Conservation (phyloP, 176 grass and related monocot genomes). For the Puya raimondii region DNA sequence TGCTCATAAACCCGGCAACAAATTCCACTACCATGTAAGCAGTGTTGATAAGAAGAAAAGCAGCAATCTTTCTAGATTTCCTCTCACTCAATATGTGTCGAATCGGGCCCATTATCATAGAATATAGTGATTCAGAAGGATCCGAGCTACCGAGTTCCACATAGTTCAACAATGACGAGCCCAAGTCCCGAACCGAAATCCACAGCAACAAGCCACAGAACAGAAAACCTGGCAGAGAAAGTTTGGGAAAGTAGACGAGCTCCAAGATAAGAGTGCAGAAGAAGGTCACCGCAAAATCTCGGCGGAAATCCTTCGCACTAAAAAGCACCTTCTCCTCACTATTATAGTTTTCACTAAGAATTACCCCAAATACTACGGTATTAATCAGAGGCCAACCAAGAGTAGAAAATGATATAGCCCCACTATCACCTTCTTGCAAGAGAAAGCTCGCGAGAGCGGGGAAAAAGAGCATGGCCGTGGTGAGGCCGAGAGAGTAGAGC, state of each 20-base stretch:
- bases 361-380: slow-evolving; percentile 54
- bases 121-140: slow-evolving; percentile 40
- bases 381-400: slow-evolving; percentile 71
- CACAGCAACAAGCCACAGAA: slow-evolving; percentile 66
- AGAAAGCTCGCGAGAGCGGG: slow-evolving; percentile 41
- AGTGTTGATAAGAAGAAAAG: slow-evolving; percentile 78
- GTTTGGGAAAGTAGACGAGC: slow-evolving; percentile 84
- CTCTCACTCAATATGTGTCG: slow-evolving; percentile 82
- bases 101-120: slow-evolving; percentile 52
- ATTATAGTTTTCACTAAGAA: slow-evolving; percentile 31
- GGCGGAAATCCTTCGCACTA: slow-evolving; percentile 33
- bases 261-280: slow-evolving; percentile 72
- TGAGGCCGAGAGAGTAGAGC: slow-evolving; percentile 21
- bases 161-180: slow-evolving; percentile 33
- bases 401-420: slow-evolving; percentile 15
- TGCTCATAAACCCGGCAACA: slow-evolving; percentile 79
- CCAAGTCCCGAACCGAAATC: slow-evolving; percentile 56
- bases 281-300: slow-evolving; percentile 62
- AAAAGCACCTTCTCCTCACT: slow-evolving; percentile 39
- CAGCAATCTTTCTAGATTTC: slow-evolving; percentile 78
- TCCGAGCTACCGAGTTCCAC: slow-evolving; percentile 48
- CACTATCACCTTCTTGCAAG: slow-evolving; percentile 10
- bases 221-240: slow-evolving; percentile 60
- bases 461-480: slow-evolving; percentile 42
- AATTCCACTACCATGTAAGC: slow-evolving; percentile 97